Evolutionary conservation across 345 rosid genomes (phyloP), one percentile per base, ranked within the genome.

Genomic region (Nephelium lappaceum): DNA sequence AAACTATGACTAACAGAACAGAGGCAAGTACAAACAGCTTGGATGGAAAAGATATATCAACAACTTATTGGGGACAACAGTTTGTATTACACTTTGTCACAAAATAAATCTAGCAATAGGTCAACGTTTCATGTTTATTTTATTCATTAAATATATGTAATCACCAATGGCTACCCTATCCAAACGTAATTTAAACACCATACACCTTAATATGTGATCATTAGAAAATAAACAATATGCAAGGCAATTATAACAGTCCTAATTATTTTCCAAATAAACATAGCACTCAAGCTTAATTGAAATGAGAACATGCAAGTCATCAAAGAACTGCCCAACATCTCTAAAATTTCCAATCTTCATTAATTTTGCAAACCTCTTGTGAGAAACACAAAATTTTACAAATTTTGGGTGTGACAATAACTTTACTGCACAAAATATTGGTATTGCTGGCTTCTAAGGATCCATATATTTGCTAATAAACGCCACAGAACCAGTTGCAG

Each of bases 181-280:
- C 78, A 25, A 19, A 41, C 11, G 36, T 6, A 63, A 18, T 23
- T 67, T 16, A 75, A 63, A 31, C 41, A 31, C 2, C 8, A 25
- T 3, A 31, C 43, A 58, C 21, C 6, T 55, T 36, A 41, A 73
- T 3, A n/a, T 0, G 12, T 19, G 36, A 64, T 64, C 41, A 45
- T 45, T 18, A 45, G 1, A 3, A 61, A 42, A 25, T 25, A 24
- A 11, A 39, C 7, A 19, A 62, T 4, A 23, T 7, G 12, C 12
- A 42, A 42, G 58, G 62, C 39, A 47, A 65, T 19, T 25, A 11
- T 18, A 47, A 42, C 45, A 64, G 61, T 49, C 5, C 39, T 4
- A 58, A 73, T 9, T 39, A 53, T 36, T 39, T 74, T 62, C 70
- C 69, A 74, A 74, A 25, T 42, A 74, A 63, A 45, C 49, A 24